Evolutionary conservation across 306 rosid species (phyloP).

Genomic region (Mimosa pudica): DNA sequence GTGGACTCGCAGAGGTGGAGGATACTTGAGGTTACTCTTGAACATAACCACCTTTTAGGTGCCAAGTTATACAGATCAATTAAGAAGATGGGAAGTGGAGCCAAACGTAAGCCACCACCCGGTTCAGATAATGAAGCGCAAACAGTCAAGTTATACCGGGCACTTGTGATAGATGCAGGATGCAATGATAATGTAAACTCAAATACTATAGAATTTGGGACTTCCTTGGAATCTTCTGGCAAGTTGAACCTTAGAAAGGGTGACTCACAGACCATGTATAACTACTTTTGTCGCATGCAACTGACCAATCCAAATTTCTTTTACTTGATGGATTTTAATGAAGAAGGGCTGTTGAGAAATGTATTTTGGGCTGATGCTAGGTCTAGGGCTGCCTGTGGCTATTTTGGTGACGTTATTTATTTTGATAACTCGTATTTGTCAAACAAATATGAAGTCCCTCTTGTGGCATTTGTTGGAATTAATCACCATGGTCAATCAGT

Average conservation of each 20-base stretch:
- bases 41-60: conserved; percentile 88
- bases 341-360: conserved; percentile 81
- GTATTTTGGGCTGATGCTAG: conserved; percentile 84
- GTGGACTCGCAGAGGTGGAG: conserved; percentile 92
- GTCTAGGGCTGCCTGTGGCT: conserved; percentile 82
- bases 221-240: conserved; percentile 44
- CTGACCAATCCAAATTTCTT: conserved; percentile 89
- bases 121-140: conserved; percentile 63
- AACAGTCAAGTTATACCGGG: conserved; percentile 78
- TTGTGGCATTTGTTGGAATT: conserved; percentile 83
- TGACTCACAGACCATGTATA: conserved; percentile 87
- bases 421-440: conserved; percentile 74
- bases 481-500: conserved; percentile 89
- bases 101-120: conserved; percentile 58
- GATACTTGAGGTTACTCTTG: conserved; percentile 77
- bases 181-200: conserved; percentile 52
- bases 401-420: conserved; percentile 76
- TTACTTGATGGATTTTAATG: conserved; percentile 88
- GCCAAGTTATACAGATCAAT: conserved; percentile 61
- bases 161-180: conserved; percentile 85
- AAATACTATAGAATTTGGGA: conserved; percentile 45
- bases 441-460: conserved; percentile 85
- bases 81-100: conserved; percentile 64
- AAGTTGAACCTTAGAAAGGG: conserved; percentile 79
- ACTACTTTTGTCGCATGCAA: conserved; percentile 88